Base-by-base conservation (phyloP, 495 filamentous ascomycete species). In the Pyrenopolyporus hunteri region DNA sequence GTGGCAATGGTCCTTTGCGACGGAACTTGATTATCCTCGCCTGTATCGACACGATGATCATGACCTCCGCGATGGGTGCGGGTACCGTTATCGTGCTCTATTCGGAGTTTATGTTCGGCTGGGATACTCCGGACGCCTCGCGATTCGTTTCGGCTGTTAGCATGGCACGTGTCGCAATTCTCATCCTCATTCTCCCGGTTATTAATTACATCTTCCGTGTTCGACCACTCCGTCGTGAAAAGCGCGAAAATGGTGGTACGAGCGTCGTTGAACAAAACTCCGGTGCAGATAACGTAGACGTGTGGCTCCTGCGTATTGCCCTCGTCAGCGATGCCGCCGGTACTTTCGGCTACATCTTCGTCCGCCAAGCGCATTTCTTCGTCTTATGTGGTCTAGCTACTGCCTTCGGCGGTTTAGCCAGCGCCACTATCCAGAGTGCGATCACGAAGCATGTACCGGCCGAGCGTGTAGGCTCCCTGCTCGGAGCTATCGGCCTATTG, bases 361-460 rank as follows among this genome's bases (percentile, higher is more conserved):
- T 84, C 1, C 78, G 79, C 1, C 80, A 76, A 10, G 79, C 83
- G 3, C 61, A 70, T 0, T 43, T 88, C 1, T 87, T 86, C 55
- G 82, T 90, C 6, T 32, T 86, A 3, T 89, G 86, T 9, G 94
- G 90, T 42, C 76, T 86, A 16, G 64, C 89, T 16, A 87, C 90
- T 1, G 80, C 90, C 0, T 74, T 96, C 31, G 94, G 93, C 8
- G 92, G 93, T 2, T 85, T 97, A 46, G 93, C 85, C 0, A 87
- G 85, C 4, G 93, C 94, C 2, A 93, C 89, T 0, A 73, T 97
- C 44, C 90, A 95, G 64, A 85, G 87, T 0, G 81, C 89, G 0
- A 74, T 97, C 13, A 97, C 91, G 47, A 97, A 97, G 68, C 94
- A 97, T 70, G 87, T 97, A 0, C 90, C 93, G 3, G 80, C 83